These are phyloP conservation scores for Neurospora sp. DNA, from an alignment of 495 filamentous ascomycete genomes.

Conservation along the genomic window DNA sequence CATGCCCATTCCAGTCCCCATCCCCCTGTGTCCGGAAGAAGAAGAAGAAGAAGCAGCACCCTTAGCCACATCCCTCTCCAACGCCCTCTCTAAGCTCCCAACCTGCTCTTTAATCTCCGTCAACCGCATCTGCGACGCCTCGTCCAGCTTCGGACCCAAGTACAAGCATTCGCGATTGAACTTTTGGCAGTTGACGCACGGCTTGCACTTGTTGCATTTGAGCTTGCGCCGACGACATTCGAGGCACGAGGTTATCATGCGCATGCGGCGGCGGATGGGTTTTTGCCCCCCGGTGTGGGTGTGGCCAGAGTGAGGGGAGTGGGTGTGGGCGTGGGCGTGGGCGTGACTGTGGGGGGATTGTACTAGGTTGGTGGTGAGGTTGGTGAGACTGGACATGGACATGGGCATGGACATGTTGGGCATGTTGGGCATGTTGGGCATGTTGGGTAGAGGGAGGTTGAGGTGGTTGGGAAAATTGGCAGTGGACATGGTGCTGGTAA, in stretches of 20 bases:
- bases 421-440: not conserved
- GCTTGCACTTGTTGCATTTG: conserved; percentile 65
- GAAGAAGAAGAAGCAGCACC: conserved; percentile 9
- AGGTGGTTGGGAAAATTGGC: not conserved
- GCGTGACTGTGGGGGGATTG: not conserved
- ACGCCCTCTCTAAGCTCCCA: conserved; percentile 49
- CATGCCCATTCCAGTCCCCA: not conserved
- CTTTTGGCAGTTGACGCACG: conserved; percentile 61
- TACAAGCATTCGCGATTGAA: conserved; percentile 55
- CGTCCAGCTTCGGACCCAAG: conserved; percentile 49
- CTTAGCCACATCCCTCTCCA: conserved; percentile 45
- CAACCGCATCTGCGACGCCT: conserved; percentile 48
- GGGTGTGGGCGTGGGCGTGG: not conserved
- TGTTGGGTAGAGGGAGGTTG: not conserved
- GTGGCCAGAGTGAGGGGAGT: not conserved
- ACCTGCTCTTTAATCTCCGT: conserved; percentile 64
- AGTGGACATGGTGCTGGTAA: not conserved
- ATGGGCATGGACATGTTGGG: not conserved
- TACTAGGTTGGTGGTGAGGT: not conserved
- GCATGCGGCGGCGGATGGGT: conserved; percentile 52
- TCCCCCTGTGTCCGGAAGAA: not conserved
- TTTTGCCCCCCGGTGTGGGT: conserved; percentile 6
- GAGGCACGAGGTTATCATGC: conserved; percentile 58
- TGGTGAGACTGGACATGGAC: not conserved
- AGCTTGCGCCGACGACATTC: conserved; percentile 72